phyloP scores from a whole-genome alignment of 2,329 filamentous ascomycete genomes.

The Coniella lustricola region DNA sequence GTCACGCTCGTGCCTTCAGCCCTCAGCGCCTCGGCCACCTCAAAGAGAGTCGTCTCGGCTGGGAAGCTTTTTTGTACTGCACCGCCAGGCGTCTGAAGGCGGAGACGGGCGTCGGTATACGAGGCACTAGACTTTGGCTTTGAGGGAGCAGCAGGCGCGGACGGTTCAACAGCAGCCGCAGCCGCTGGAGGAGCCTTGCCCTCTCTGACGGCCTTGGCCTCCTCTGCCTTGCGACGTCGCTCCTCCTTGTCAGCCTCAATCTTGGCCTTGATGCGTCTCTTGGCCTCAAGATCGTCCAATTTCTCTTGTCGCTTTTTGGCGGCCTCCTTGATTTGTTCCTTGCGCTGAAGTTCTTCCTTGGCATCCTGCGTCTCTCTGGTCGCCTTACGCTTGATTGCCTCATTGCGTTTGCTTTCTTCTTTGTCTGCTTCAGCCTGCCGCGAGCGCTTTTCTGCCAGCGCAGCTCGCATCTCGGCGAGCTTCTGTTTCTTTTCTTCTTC shows the following conservation, averaged over 20 bases:
- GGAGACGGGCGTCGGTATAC: conserved; percentile 73
- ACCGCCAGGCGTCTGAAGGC: conserved; percentile 69
- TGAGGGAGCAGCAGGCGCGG: conserved; percentile 38
- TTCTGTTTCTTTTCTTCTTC: conserved; percentile 84
- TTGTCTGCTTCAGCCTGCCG: conserved; percentile 65
- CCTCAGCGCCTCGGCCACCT: conserved; percentile 72
- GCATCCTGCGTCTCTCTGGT: conserved; percentile 83
- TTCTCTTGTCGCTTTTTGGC: conserved; percentile 84
- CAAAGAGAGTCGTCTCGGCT: conserved; percentile 85
- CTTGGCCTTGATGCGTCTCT: conserved; percentile 83
- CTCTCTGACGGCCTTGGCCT: conserved; percentile 78
- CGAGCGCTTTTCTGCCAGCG: conserved; percentile 65
- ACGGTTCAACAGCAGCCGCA: conserved; percentile 38
- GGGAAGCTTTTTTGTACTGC: conserved; percentile 83
- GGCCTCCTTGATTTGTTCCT: conserved; percentile 89
- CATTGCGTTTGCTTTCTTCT: conserved; percentile 76
- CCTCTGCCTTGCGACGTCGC: conserved; percentile 75
- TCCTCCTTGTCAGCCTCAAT: conserved; percentile 94
- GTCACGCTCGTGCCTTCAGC: conserved; percentile 63
- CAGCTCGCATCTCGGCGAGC: conserved; percentile 66
- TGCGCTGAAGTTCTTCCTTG: conserved; percentile 77
- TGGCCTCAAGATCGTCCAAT: conserved; percentile 73
- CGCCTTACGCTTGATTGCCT: conserved; percentile 76
- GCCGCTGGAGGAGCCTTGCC: conserved; percentile 50
- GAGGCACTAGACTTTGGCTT: conserved; percentile 57